Percentiles rank a stretch among this genome's conserved stretches.
Conservation (phyloP, 331 rosid genomes). For the Arachis monticola region DNA sequence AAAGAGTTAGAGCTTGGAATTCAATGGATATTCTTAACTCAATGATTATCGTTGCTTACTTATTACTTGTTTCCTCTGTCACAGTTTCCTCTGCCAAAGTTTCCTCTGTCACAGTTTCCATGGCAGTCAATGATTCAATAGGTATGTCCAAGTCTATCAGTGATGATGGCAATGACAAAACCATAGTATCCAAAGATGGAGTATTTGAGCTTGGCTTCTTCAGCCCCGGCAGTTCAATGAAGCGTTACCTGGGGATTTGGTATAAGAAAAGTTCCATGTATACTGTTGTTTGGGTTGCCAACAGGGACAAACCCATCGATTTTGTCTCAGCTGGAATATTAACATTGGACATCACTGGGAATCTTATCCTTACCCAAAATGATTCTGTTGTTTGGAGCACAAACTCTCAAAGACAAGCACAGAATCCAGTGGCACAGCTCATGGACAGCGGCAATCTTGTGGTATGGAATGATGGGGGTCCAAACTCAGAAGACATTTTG, state of each 20-base stretch:
- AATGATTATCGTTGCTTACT: neutral
- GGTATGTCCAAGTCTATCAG: neutral
- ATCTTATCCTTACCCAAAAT: conserved; percentile 5
- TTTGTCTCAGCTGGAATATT: neutral
- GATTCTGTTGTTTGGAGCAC: conserved; percentile 17
- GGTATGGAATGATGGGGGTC: neutral
- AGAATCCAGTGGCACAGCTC: conserved; percentile 5
- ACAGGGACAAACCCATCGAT: conserved; percentile 1
- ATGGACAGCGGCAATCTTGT: conserved; percentile 24
- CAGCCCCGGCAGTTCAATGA: neutral
- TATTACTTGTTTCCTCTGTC: neutral
- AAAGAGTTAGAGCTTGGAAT: neutral
- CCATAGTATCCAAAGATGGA: neutral
- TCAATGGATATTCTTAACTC: neutral
- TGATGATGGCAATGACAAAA: neutral
- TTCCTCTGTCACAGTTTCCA: neutral
- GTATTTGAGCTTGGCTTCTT: neutral
- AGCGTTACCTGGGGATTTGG: conserved; percentile 1
- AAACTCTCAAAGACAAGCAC: neutral
- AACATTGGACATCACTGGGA: neutral
- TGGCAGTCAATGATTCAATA: neutral
- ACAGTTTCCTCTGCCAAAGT: neutral
- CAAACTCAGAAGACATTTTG: neutral
- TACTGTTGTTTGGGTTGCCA: conserved; percentile 2
- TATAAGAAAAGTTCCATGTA: neutral